phyloP scores from a whole-genome alignment of 768 basidiomycete genomes.

The Melanogaster broomeanus region DNA sequence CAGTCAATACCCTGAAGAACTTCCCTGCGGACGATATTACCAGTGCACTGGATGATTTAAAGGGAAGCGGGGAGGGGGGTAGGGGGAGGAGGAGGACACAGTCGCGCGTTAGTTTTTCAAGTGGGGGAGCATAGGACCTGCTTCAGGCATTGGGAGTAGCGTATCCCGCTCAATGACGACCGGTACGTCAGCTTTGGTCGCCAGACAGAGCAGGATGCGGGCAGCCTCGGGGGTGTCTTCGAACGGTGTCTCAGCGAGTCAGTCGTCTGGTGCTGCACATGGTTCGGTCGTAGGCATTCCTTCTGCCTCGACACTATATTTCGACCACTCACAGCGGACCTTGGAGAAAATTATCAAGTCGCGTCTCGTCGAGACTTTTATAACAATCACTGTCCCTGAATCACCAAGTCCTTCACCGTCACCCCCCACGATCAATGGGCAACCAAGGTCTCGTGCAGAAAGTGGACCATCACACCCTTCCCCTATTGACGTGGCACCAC shows the following conservation, averaged over 20 bases:
- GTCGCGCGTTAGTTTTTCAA: slow-evolving; percentile 46
- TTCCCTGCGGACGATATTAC: slow-evolving; percentile 46
- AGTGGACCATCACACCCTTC: slow-evolving; percentile 22
- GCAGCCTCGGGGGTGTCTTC: slow-evolving; percentile 57
- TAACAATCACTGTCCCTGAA: slow-evolving; percentile 52
- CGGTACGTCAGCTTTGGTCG: slow-evolving; percentile 28
- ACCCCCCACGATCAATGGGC: slow-evolving; percentile 25
- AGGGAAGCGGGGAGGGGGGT: slow-evolving; percentile 25
- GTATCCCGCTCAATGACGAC: slow-evolving; percentile 18
- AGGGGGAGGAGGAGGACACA: slow-evolving; percentile 45
- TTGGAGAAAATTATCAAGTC: slow-evolving; percentile 73
- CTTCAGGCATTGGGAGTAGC: slow-evolving; percentile 8
- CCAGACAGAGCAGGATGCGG: slow-evolving; percentile 43
- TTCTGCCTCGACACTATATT: slow-evolving; percentile 39
- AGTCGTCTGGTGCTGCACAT: slow-evolving; percentile 3
- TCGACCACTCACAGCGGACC: slow-evolving; percentile 64
- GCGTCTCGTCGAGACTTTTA: slow-evolving; percentile 77
- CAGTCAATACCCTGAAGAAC: slow-evolving; percentile 50
- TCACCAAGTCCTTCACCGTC: slow-evolving; percentile 25
- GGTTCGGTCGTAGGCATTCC: slow-evolving; percentile 12
- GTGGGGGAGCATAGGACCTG: slow-evolving; percentile 16
- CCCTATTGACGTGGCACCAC: background rate
- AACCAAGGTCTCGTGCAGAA: slow-evolving; percentile 24
- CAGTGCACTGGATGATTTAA: slow-evolving; percentile 25
- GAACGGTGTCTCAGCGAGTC: slow-evolving; percentile 8